Conservation (phyloP, 306 rosid genomes). For the Benincasa hispida region DNA sequence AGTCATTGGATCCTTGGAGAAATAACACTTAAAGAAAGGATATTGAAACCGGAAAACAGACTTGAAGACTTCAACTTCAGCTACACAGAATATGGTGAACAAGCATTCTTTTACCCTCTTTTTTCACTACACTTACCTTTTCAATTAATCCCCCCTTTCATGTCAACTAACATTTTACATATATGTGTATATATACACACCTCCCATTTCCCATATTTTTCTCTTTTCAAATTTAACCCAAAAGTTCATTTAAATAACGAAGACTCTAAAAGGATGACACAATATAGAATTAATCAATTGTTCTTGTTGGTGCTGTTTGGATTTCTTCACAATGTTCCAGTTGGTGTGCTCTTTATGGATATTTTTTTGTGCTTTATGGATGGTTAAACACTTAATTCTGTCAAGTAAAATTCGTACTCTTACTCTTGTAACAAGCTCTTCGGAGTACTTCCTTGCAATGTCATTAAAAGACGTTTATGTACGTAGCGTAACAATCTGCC, state of each 20-base stretch:
- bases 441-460: neutral
- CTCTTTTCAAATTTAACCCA: neutral
- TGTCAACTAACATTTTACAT: neutral
- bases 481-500: neutral
- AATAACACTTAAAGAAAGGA: too few species aligned
- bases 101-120: too few species aligned
- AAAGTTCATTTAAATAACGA: neutral
- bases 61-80: too few species aligned
- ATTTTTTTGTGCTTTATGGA: neutral
- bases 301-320: neutral
- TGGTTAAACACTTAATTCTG: neutral
- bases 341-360: neutral
- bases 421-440: neutral
- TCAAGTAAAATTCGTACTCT: neutral
- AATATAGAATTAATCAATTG: neutral
- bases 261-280: neutral
- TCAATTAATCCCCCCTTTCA: neutral
- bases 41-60: too few species aligned
- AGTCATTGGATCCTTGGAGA: too few species aligned
- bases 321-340: neutral
- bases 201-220: neutral
- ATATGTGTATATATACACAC: too few species aligned
- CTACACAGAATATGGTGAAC: too few species aligned
- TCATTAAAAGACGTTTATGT: neutral
- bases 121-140: neutral